These are phyloP conservation scores for Ceratobasidium sp. DNA, from an alignment of 1,284 basidiomycete genomes.

Conservation along the genomic window DNA sequence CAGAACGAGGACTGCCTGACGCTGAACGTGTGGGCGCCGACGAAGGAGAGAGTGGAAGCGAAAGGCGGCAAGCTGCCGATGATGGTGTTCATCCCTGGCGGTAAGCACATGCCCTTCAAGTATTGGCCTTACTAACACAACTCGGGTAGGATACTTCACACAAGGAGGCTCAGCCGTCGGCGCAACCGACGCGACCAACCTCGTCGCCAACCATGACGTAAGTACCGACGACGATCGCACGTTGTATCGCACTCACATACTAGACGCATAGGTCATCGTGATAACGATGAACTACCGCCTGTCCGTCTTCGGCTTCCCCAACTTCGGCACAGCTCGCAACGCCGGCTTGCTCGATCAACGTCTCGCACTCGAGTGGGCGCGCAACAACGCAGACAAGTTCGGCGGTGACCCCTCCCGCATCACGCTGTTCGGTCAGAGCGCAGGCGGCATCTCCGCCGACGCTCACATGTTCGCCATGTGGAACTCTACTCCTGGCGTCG, in stretches of 20 bases:
- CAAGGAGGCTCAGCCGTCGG: slow-evolving; percentile 6
- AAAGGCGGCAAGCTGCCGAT: neutral
- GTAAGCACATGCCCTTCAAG: neutral
- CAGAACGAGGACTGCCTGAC: neutral
- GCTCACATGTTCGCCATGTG: slow-evolving; percentile 1
- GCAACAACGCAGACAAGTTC: slow-evolving; percentile 56
- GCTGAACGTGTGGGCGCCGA: neutral
- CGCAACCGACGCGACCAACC: neutral
- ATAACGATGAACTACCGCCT: no score
- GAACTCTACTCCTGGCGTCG: neutral
- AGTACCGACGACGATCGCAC: no score
- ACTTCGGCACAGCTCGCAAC: slow-evolving; percentile 45
- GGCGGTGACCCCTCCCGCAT: slow-evolving; percentile 62
- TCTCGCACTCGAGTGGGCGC: slow-evolving; percentile 55
- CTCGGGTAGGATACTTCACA: neutral
- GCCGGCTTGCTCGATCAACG: slow-evolving; percentile 58
- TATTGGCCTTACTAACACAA: neutral
- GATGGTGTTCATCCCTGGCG: neutral
- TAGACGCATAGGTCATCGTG: neutral
- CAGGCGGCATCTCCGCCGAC: slow-evolving; percentile 53
- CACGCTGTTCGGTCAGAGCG: slow-evolving; percentile 66
- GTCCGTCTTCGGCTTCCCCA: slow-evolving; percentile 2
- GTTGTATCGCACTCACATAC: neutral
- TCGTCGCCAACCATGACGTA: neutral
- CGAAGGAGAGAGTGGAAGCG: neutral